phyloP scores from a whole-genome alignment of 768 basidiomycete genomes.

The Hygrophoropsis aurantiaca region DNA sequence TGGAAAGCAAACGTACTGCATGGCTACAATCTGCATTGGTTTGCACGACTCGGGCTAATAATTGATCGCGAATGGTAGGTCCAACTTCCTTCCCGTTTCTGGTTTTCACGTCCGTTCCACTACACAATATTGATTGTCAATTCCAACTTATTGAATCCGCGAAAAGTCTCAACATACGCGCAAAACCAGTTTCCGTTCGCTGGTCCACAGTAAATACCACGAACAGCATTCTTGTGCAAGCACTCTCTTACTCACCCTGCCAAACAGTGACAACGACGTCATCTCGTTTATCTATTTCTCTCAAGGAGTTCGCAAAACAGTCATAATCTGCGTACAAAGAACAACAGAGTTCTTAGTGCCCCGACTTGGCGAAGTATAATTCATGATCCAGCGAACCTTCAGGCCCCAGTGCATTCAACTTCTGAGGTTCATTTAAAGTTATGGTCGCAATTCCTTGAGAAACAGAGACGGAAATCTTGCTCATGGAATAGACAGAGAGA shows the following conservation, averaged over 20 bases:
- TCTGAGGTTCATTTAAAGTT: slow-evolving; percentile 59
- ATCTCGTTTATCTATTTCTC: slow-evolving; percentile 55
- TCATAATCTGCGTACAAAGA: slow-evolving; percentile 51
- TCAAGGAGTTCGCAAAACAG: slow-evolving; percentile 54
- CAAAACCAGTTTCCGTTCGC: slow-evolving; percentile 74
- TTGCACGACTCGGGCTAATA: slow-evolving; percentile 45
- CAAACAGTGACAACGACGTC: slow-evolving; percentile 67
- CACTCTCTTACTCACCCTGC: slow-evolving; percentile 47
- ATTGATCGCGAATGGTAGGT: slow-evolving; percentile 42
- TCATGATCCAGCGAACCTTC: slow-evolving; percentile 35
- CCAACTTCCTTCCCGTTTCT: slow-evolving; percentile 8
- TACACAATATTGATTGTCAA: slow-evolving; percentile 20
- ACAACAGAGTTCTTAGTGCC: neutral
- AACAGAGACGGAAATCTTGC: slow-evolving; percentile 47
- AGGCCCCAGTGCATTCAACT: slow-evolving; percentile 58
- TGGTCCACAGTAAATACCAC: slow-evolving; percentile 17
- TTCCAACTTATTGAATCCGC: neutral
- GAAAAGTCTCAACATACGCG: slow-evolving; percentile 46
- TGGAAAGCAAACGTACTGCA: slow-evolving; percentile 45
- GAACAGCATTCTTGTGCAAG: neutral
- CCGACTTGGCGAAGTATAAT: neutral
- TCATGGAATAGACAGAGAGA: slow-evolving; percentile 29
- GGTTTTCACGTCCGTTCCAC: slow-evolving; percentile 60
- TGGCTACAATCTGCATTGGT: slow-evolving; percentile 61
- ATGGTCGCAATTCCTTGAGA: slow-evolving; percentile 65